phyloP scores from a whole-genome alignment of 179 eudicot species.

The Carnegiea gigantea region DNA sequence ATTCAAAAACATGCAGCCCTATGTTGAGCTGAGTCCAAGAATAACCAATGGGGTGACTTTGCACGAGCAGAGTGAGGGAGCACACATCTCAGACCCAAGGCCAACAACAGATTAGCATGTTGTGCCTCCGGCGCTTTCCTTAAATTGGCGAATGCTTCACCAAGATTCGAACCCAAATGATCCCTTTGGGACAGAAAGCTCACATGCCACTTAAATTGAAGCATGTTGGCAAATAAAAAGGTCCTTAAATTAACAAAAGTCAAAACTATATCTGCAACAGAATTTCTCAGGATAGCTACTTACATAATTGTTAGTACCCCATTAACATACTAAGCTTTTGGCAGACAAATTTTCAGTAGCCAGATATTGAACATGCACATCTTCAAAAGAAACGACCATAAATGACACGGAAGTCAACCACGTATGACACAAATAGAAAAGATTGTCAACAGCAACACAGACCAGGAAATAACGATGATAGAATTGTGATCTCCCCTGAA shows the following conservation, averaged over 20 bases:
- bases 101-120: too few relatives aligned
- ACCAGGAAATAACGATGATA: neutral
- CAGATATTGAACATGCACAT: neutral
- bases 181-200: too few relatives aligned
- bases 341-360: neutral
- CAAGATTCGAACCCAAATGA: too few relatives aligned
- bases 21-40: too few relatives aligned
- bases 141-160: too few relatives aligned
- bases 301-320: too few relatives aligned
- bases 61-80: too few relatives aligned
- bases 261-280: neutral
- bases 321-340: neutral
- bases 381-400: neutral
- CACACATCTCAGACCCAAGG: too few relatives aligned
- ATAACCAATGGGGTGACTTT: too few relatives aligned
- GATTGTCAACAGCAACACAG: neutral
- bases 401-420: neutral
- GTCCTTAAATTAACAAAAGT: neutral
- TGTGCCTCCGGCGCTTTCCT: too few relatives aligned
- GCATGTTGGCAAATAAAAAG: neutral
- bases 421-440: neutral
- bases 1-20: too few relatives aligned
- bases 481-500: neutral
- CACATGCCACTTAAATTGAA: too few relatives aligned
- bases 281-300: neutral